Evolutionary conservation across 352 stramenopile species (phyloP), one percentile per base, ranked within the genome.

Genomic region (Phytophthora meadii): DNA sequence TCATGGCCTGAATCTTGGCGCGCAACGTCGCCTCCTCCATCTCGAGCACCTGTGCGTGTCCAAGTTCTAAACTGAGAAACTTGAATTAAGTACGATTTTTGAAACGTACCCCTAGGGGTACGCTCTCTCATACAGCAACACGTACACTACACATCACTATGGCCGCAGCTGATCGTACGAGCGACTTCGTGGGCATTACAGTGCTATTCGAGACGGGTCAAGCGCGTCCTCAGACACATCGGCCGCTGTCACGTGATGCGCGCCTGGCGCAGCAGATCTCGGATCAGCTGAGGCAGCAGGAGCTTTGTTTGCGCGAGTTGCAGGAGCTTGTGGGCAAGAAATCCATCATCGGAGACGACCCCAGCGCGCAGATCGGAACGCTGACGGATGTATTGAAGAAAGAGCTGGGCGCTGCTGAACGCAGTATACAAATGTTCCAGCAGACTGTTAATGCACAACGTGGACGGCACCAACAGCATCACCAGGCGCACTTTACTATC

Each of bases 121-220:
- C 37, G 14, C n/a, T 42, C 5, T 10, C 37, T 5, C n/a, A 22
- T 42, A 9, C 6, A 42, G 37, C 32, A 48, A 36, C 50, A 36
- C 15, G 28, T n/a, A 25, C 32, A 39, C 12, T 56, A 56, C 5
- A 19, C 14, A 0, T 34, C 30, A 42, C 5, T 4, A 54, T 62
- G 54, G 54, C 59, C 17, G 61, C 53, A 4, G 88, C 75, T 78
- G 87, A 95, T 72, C 82, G 85, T 25, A 95, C 87, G 65, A 86
- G 79, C 72, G 84, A 95, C 68, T 95, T 95, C 45, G 84, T 93
- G 46, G 83, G 86, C 61, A 92, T 95, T 67, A 86, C 82, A 44
- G 79, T 93, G 75, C 82, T 95, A 27, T 95, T 93, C 42, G 84
- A 91, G 66, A 89, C 81, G 24, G 81, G 84, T n/a, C 61, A 42